These are phyloP conservation scores for Blastobotrys persicus DNA, from an alignment of 1,139 yeast species.

Conservation along the genomic window DNA sequence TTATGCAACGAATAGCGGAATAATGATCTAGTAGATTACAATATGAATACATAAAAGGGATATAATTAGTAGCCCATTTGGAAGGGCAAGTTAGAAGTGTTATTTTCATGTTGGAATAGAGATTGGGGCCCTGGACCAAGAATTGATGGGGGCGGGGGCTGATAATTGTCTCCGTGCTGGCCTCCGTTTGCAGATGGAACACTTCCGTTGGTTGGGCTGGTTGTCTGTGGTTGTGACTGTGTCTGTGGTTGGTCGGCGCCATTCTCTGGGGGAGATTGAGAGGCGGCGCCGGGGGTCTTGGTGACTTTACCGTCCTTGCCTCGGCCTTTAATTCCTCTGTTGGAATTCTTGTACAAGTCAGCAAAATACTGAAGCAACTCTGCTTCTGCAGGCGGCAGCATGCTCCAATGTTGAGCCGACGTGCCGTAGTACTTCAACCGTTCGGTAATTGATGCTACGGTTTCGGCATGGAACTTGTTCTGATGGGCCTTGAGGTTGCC, in stretches of 20 bases:
- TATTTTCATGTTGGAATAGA: constrained; percentile 10
- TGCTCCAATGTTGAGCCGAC: constrained; percentile 17
- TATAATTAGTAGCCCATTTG: constrained; percentile 25
- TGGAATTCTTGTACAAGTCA: constrained; percentile 77
- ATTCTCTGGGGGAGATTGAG: constrained; percentile 10
- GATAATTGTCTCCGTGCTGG: neutral
- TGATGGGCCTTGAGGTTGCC: constrained; percentile 95
- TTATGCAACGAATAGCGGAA: constrained; percentile 1
- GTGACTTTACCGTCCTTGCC: constrained; percentile 52
- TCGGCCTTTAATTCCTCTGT: constrained; percentile 87
- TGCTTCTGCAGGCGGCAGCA: constrained; percentile 61
- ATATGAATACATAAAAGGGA: neutral
- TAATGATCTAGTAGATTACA: neutral
- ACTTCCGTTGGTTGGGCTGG: neutral
- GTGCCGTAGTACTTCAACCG: constrained; percentile 30
- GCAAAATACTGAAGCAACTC: constrained; percentile 75
- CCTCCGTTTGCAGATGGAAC: constrained; percentile 1
- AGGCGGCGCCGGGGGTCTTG: constrained; percentile 1
- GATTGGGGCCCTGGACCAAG: constrained; percentile 3
- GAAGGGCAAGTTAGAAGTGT: constrained; percentile 19
- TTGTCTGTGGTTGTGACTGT: constrained; percentile 12
- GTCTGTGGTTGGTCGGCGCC: constrained; percentile 8
- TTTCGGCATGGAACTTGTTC: constrained; percentile 76
- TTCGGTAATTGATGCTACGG: constrained; percentile 62
- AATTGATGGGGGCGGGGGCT: constrained; percentile 4